These are phyloP conservation scores for Neurospora discreta DNA, from an alignment of 495 filamentous ascomycete genomes.

Conservation along the genomic window DNA sequence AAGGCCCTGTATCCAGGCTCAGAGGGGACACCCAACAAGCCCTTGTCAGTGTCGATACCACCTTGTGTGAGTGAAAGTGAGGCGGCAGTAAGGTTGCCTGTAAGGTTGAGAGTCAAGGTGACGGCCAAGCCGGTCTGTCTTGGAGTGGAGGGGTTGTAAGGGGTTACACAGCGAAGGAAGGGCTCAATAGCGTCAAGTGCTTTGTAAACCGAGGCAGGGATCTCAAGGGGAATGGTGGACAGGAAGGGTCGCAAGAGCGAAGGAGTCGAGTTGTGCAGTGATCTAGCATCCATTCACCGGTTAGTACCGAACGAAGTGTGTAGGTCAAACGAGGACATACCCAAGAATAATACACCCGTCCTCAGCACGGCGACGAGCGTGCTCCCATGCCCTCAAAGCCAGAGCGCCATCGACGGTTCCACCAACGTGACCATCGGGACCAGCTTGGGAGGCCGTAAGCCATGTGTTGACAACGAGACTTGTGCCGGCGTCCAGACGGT, in stretches of 20 bases:
- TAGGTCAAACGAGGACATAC: slow-evolving; percentile 34
- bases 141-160: slow-evolving; percentile 76
- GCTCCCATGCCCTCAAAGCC: slow-evolving; percentile 84
- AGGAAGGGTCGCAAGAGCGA: slow-evolving; percentile 76
- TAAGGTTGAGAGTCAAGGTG: slow-evolving; percentile 67
- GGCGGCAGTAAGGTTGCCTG: slow-evolving; percentile 66
- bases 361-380: slow-evolving; percentile 87
- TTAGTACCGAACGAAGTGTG: background rate
- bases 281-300: slow-evolving; percentile 36
- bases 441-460: slow-evolving; percentile 61
- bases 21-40: slow-evolving; percentile 69
- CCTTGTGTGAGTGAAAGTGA: slow-evolving; percentile 71
- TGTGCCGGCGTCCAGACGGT: slow-evolving; percentile 79
- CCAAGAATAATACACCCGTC: slow-evolving; percentile 88
- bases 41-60: slow-evolving; percentile 74
- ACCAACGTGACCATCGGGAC: slow-evolving; percentile 54
- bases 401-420: slow-evolving; percentile 73
- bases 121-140: slow-evolving; percentile 73
- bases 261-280: slow-evolving; percentile 78
- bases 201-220: slow-evolving; percentile 62
- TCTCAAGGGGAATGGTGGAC: slow-evolving; percentile 61
- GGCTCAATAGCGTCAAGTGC: slow-evolving; percentile 70
- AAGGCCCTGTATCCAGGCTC: slow-evolving; percentile 86
- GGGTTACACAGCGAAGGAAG: slow-evolving; percentile 77
- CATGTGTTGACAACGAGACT: slow-evolving; percentile 93